Conservation (phyloP, 331 rosid genomes). For the Malus hybrid region DNA sequence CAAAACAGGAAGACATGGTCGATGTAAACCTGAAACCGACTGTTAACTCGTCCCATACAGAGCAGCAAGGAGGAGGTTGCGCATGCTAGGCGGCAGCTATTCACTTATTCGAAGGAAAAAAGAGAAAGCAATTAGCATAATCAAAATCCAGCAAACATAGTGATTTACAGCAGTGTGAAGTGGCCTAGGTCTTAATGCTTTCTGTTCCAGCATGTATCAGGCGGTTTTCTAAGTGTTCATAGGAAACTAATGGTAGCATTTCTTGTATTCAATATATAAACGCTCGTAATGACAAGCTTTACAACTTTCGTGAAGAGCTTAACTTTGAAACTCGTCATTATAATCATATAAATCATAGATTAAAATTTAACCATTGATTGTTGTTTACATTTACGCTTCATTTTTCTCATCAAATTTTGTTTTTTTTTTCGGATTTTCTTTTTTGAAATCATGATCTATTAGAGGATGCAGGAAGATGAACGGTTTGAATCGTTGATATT, state of each 20-base stretch:
- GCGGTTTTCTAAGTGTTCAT: slow-evolving; percentile 8
- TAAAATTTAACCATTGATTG: too few species aligned
- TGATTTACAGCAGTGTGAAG: slow-evolving; percentile 14
- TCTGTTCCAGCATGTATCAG: slow-evolving; percentile 24
- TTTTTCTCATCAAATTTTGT: too few species aligned
- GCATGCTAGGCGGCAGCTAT: slow-evolving; percentile 55
- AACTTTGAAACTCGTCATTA: too few species aligned
- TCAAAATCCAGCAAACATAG: slow-evolving; percentile 12
- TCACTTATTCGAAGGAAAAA: slow-evolving; percentile 13
- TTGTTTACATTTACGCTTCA: too few species aligned
- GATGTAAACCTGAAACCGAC: slow-evolving; percentile 89
- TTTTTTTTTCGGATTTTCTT: too few species aligned
- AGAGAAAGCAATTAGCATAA: slow-evolving; percentile 8
- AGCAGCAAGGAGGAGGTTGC: slow-evolving; percentile 96
- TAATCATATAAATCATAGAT: too few species aligned
- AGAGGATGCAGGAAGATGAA: too few species aligned
- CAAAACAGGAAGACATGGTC: slow-evolving; percentile 96
- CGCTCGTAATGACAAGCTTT: too few species aligned
- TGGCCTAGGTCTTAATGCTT: slow-evolving; percentile 13
- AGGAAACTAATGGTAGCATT: slow-evolving; percentile 19
- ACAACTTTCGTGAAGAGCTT: too few species aligned
- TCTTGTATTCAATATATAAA: slow-evolving; percentile 15
- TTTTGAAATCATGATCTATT: too few species aligned
- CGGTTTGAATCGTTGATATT: too few species aligned
- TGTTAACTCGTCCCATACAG: slow-evolving; percentile 58